Conservation (phyloP, 495 filamentous ascomycete genomes). For the Penicillium bovifimosum region DNA sequence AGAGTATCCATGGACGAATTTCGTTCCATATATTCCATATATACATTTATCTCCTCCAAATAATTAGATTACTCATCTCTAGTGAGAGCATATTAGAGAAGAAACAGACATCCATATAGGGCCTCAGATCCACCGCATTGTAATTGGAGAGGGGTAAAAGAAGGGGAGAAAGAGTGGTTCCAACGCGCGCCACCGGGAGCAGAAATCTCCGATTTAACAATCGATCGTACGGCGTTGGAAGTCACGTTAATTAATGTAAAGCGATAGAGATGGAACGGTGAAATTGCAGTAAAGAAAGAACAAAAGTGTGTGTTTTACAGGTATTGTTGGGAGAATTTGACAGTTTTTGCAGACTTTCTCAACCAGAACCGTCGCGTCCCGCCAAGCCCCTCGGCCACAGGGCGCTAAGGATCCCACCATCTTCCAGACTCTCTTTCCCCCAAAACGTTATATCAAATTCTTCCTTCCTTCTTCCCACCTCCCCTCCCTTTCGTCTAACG, state of each 20-base stretch:
- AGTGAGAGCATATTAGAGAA: not conserved
- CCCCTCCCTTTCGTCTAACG: constrained; percentile 2
- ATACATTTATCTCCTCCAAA: not conserved
- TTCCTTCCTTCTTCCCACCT: constrained; percentile 29
- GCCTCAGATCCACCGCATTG: not conserved
- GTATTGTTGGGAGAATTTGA: constrained; percentile 33
- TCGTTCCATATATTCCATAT: not conserved
- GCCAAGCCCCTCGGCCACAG: constrained; percentile 45
- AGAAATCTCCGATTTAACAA: not conserved
- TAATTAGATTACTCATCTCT: not conserved
- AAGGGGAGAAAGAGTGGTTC: not conserved
- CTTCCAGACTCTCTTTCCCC: constrained; percentile 36
- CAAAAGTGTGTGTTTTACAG: not conserved
- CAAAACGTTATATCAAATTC: constrained; percentile 41
- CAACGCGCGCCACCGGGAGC: not conserved
- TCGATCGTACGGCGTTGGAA: not conserved
- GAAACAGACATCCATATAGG: not conserved
- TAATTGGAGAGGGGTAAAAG: not conserved
- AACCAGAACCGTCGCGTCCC: constrained; percentile 37
- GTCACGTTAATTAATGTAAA: not conserved
- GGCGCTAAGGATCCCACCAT: constrained; percentile 48
- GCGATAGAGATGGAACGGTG: not conserved
- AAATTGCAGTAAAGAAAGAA: not conserved
- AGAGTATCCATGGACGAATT: not conserved
- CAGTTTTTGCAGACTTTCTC: constrained; percentile 28